Evolutionary conservation across 257 asterid genomes (phyloP).

Genomic region (Cordia subcordata): DNA sequence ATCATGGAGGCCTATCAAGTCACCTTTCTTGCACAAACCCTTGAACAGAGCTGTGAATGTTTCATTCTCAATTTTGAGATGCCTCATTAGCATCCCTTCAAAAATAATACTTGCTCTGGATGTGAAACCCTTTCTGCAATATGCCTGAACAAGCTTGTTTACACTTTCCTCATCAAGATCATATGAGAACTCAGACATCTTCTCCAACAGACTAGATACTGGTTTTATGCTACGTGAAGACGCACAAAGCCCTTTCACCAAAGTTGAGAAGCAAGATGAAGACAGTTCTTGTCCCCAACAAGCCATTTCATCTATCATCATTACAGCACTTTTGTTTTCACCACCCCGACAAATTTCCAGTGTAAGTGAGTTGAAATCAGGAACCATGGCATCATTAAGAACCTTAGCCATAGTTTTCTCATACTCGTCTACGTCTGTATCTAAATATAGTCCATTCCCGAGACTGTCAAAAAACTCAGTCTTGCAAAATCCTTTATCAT

Average conservation of each 20-base stretch:
- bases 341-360: constrained; percentile 24
- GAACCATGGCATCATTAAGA: constrained; percentile 63
- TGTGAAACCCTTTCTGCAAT: constrained; percentile 49
- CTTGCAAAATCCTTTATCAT: constrained; percentile 41
- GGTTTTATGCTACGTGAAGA: constrained; percentile 28
- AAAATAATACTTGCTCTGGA: constrained; percentile 45
- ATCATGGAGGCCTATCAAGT: constrained; percentile 39
- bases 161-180: constrained; percentile 49
- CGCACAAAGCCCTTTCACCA: constrained; percentile 37
- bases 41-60: constrained; percentile 48
- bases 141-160: constrained; percentile 54
- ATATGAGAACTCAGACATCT: constrained; percentile 29
- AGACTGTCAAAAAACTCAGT: constrained; percentile 77
- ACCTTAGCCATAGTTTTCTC: constrained; percentile 43
- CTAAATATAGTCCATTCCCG: constrained; percentile 91
- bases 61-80: constrained; percentile 31
- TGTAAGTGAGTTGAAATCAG: constrained; percentile 48
- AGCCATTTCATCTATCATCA: constrained; percentile 51
- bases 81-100: constrained; percentile 51
- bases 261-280: constrained; percentile 32
- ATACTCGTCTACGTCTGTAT: constrained; percentile 58
- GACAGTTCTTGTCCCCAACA: constrained; percentile 79
- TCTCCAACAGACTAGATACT: constrained; percentile 34
- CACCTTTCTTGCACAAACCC: constrained; percentile 49
- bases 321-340: constrained; percentile 26